Base-by-base conservation (phyloP, 768 basidiomycete genomes). In the Boletus subparvulus region DNA sequence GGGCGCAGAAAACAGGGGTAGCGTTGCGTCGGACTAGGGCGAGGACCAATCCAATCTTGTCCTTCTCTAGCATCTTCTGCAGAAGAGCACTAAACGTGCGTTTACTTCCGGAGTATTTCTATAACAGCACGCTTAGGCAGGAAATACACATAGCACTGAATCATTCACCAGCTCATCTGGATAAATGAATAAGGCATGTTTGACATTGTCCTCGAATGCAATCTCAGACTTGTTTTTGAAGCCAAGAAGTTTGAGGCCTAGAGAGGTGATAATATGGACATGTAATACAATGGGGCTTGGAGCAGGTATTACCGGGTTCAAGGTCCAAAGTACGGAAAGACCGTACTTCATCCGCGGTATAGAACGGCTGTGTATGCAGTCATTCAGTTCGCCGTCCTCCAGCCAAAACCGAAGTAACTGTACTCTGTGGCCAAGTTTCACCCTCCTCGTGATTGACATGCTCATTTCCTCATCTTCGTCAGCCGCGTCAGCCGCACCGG, bases 21-120 rank as follows among this genome's bases (percentile, higher is more conserved):
- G 88, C 75, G 62, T 88, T 94, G 49, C 83, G 77, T 58, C 94
- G 78, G 35, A 83, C 81, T 6, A 94, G 67, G 16, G 82, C 79
- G 14, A 90, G 78, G 1, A 82, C 92, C n/a, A 97, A 69, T 0
- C 83, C 97, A 52, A 98, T 84, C 69, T 87, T 90, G 49, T 87
- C 75, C 69, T 93, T 92, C 65, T 86, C 83, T 30, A 88, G 55
- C 83, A 94, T 89, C 3, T 90, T 85, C 61, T 87, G 85, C 35
- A 98, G 78, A 4, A 99, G 78, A 0, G 97, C 92, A 14, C 81
- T 85, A 71, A 98, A 98, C 0, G 95, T 92, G 40, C 96, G 83
- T 61, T 89, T 97, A 72, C 92, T 95, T 9, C 97, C 97, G 10
- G 91, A 83, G 73, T 88, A 96, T 30, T 82, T 70, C 87, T 91